Base-by-base conservation (phyloP, 2,329 filamentous ascomycete species). In the Talaromyces piceae region DNA sequence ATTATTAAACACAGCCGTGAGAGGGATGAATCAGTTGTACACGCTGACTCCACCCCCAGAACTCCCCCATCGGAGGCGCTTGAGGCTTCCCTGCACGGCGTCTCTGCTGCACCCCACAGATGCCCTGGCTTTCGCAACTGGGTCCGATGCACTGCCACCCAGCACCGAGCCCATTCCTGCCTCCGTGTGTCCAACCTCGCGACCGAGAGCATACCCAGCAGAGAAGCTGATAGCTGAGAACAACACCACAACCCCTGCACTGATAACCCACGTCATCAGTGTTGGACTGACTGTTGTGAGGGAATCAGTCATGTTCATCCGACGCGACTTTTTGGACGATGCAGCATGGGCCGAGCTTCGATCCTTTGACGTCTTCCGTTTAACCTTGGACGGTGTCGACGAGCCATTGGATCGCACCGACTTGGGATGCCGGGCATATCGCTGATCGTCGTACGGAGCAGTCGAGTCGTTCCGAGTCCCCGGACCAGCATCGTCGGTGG, bases 181-280 rank as follows among this genome's bases (percentile, higher is more conserved):
- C 59, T 83, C 80, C 2, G 76, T 67, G 47, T 73, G 70, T 1
- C 79, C 80, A 4, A 79, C 74, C 56, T 84, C 81, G 50, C 75
- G 75, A 9, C 82, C 82, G 12, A 83, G 72, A 12, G 78, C 77
- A 59, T 84, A 84, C 1, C 82, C 82, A 3, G 82, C 81, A 1
- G 79, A 79, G 63, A 84, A 85, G 58, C 80, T 82, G 55, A 84
- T 76, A 2, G 81, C 82, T 13, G 78, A 81, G 50, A 84, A 77
- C 0, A 84, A 72, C 2, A 84, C 79, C 1, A 84, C 79, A 16
- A 84, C 80, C 2, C 82, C 81, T 0, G 82, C 82, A 45, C 79
- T 81, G 44, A 84, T 77, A 4, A 84, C 78, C 82, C 82, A 85
- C 0, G 81, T 83, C 57, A 84, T 76, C 7, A 84, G 67, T 0